Percentiles rank a stretch among this genome's conserved stretches.
Conservation (phyloP, 805 yeast species). For the Metschnikowia sp. region DNA sequence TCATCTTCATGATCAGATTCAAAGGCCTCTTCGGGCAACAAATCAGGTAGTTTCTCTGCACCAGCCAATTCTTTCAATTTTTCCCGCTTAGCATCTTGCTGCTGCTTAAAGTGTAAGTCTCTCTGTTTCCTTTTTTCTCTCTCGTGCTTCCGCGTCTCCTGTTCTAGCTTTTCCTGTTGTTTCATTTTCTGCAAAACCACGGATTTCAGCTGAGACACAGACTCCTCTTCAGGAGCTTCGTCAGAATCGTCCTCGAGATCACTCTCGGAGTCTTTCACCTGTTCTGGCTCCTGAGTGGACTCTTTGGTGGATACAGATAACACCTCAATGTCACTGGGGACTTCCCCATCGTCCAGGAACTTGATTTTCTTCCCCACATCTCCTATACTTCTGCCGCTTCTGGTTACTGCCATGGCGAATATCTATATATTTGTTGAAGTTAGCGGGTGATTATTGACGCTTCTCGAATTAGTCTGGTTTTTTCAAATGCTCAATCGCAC, state of each 20-base stretch:
- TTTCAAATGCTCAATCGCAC: background rate
- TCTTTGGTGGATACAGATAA: slow-evolving; percentile 13
- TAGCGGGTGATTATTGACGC: background rate
- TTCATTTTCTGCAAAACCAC: slow-evolving; percentile 25
- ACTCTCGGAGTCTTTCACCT: slow-evolving; percentile 9
- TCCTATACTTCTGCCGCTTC: slow-evolving; percentile 22
- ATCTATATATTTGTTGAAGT: background rate
- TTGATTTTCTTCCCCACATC: slow-evolving; percentile 28
- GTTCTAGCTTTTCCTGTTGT: slow-evolving; percentile 21
- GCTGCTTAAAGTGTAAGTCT: slow-evolving; percentile 31
- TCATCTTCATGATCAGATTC: slow-evolving; percentile 21
- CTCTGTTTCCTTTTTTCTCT: slow-evolving; percentile 36
- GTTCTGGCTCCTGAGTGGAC: slow-evolving; percentile 15
- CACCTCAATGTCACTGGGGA: slow-evolving; percentile 14
- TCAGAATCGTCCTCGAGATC: slow-evolving; percentile 21
- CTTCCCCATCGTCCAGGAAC: slow-evolving; percentile 28
- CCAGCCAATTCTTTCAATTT: slow-evolving; percentile 11
- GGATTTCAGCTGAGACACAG: slow-evolving; percentile 27
- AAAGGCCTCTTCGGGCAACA: slow-evolving; percentile 40
- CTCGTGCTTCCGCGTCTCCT: slow-evolving; percentile 25
- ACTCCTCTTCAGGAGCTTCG: slow-evolving; percentile 46
- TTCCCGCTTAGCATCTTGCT: slow-evolving; percentile 30
- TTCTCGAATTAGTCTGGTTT: background rate
- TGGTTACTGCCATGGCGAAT: slow-evolving; percentile 26
- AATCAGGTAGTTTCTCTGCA: slow-evolving; percentile 35